Evolutionary conservation across 768 basidiomycete genomes (phyloP), one percentile per base, ranked within the genome.

Genomic region (Tephrocybe sp.): DNA sequence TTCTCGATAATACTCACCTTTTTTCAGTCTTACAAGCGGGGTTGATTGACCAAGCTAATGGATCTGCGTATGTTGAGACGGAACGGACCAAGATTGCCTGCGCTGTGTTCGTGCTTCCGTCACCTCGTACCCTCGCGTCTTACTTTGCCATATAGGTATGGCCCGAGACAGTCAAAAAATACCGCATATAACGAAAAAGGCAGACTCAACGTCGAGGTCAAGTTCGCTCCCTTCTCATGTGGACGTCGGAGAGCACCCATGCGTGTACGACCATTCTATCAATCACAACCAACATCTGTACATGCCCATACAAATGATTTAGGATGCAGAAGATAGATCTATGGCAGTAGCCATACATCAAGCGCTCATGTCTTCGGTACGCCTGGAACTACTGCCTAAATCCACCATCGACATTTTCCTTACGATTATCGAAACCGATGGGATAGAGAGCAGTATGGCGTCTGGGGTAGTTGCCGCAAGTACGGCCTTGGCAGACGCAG

Each of bases 11-110:
- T 50, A 36, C 34, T 42, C 46, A 45, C 45, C 24, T 42, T 54
- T 53, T 49, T 57, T 20, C 48, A 99, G 95, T 91, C 69, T 72
- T 99, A 42, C 86, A 94, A 65, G 84, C 92, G 24, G 93, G 94
- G 8, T 73, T 98, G 12, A 93, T 97, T 48, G 88, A 73, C 55
- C 93, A 97, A 69, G 96, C 97, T 1, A 95, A 93, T 63, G 97
- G 97, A 1, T 97, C 94, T 15, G 94, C 93, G 10, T 99, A 98
- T 65, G 90, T 99, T 59, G 97, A 99, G 71, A 89, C 88, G 1
- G 88, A 90, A 50, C 80, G 80, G 49, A 90, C 91, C 0, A 99
- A 99, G 72, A 84, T 99, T 56, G 94, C 93, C 4, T 97, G 93
- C 65, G 93, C 97, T 36, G 91, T 98, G 95, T 98, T 60, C 62